These are phyloP conservation scores for Colletotrichum liriopes DNA, from an alignment of 2,329 filamentous ascomycete genomes.

Conservation along the genomic window DNA sequence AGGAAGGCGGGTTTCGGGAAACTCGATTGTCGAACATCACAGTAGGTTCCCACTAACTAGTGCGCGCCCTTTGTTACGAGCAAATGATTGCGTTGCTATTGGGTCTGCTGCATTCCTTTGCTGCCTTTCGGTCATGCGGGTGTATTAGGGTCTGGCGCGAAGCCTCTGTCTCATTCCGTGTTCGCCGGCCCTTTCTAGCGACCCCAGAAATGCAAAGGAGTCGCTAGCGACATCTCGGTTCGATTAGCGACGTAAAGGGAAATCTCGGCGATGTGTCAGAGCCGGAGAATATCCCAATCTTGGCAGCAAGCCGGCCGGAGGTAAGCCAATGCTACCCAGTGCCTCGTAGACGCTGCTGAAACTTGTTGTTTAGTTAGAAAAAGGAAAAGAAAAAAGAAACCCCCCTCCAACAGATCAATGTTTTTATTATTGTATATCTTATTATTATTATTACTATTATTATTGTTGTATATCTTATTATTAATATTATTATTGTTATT, in stretches of 20 bases:
- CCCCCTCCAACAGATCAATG: too few relatives aligned
- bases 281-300: constrained; percentile 2
- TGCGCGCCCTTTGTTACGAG: neutral
- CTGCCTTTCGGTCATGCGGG: neutral
- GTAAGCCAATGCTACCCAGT: constrained; percentile 23
- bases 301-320: constrained; percentile 19
- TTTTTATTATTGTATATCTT: too few relatives aligned
- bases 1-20: neutral
- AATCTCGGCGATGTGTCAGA: neutral
- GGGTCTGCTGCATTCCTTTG: neutral
- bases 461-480: too few relatives aligned
- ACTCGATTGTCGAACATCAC: neutral
- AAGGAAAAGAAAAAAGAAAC: too few relatives aligned
- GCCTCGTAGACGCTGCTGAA: neutral
- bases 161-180: neutral
- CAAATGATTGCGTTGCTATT: neutral
- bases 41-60: neutral
- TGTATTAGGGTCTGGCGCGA: neutral
- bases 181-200: neutral
- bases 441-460: too few relatives aligned
- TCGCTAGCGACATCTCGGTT: neutral
- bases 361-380: too few relatives aligned
- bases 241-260: neutral
- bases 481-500: neutral
- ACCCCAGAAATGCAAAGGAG: neutral